Base-by-base conservation (phyloP, 2,329 filamentous ascomycete species). In the Xylariomycetidae sp. region DNA sequence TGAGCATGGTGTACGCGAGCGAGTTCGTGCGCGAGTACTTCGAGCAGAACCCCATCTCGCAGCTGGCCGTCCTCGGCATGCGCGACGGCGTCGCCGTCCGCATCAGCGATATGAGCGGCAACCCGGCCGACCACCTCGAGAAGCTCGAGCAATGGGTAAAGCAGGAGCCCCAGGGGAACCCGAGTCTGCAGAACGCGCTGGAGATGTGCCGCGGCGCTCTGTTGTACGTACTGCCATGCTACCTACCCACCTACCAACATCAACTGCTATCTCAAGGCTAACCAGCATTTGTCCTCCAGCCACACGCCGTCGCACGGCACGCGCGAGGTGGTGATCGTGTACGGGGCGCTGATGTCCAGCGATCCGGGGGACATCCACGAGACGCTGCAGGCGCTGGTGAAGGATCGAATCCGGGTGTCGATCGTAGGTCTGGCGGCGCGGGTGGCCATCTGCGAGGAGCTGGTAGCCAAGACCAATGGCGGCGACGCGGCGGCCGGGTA, bases 21-120 rank as follows among this genome's bases (percentile, higher is more conserved):
- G 82, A 88, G 37, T 98, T 96, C 59, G 83, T 96, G 30, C 75
- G 81, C 38, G 90, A 95, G 58, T 98, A 87, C 63, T 98, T 96
- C 56, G 92, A 96, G 61, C 92, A 98, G 61, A 98, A 98, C 52
- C 92, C 92, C 9, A 96, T 98, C 46, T 94, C 88, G 8, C 92
- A 98, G 62, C 75, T 98, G 36, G 89, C 85, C 16, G 82, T 98
- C 19, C 69, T 98, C 24, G 90, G 85, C 31, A 95, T 96, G 85
- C 78, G 85, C 41, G 92, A 96, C 57, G 92, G 92, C 12, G 70
- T 96, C 12, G 89, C 89, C 2, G 69, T 93, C 16, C 72, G 85
- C 24, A 76, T 98, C 43, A 92, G 84, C 54, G 86, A 95, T 53
- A 81, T 96, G 68, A 83, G 84, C 35, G 92, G 92, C 8, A 95